Evolutionary conservation across 2,329 filamentous ascomycete genomes (phyloP).

Genomic region (Pseudohalonectria lignicola): DNA sequence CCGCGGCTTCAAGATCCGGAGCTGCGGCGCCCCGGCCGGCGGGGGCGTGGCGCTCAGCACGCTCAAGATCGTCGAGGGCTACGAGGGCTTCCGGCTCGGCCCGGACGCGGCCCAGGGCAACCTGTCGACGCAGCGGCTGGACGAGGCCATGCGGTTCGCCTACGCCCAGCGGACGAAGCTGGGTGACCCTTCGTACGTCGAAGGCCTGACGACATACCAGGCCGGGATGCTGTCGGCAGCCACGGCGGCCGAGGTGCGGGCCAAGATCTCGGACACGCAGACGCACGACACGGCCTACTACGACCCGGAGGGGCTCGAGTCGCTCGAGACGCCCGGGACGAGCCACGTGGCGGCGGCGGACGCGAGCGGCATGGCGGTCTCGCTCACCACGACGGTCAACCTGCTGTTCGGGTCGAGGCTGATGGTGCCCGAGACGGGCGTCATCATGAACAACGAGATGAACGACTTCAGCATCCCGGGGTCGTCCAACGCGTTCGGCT

Average conservation of each 20-base stretch:
- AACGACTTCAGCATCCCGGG: slow-evolving; percentile 72
- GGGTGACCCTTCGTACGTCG: slow-evolving; percentile 65
- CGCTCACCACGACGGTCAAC: slow-evolving; percentile 74
- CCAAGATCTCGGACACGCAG: slow-evolving; percentile 28
- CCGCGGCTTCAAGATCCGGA: slow-evolving; percentile 58
- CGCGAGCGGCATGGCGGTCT: slow-evolving; percentile 58
- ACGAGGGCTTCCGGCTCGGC: slow-evolving; percentile 41
- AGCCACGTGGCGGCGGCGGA: slow-evolving; percentile 60
- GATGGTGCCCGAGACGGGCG: slow-evolving; percentile 70
- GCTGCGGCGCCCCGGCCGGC: slow-evolving; percentile 59
- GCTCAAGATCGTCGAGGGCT: slow-evolving; percentile 66
- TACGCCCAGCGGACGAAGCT: slow-evolving; percentile 65
- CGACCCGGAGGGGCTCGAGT: slow-evolving; percentile 32
- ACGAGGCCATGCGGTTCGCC: slow-evolving; percentile 74
- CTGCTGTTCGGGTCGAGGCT: slow-evolving; percentile 66
- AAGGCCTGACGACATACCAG: slow-evolving; percentile 44
- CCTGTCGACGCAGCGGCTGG: slow-evolving; percentile 65
- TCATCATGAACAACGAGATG: slow-evolving; percentile 58
- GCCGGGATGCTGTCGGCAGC: slow-evolving; percentile 52
- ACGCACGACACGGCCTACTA: slow-evolving; percentile 30
- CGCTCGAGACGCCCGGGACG: slow-evolving; percentile 53
- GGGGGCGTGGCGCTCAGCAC: slow-evolving; percentile 62
- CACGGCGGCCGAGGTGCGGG: slow-evolving; percentile 39
- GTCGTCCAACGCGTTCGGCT: slow-evolving; percentile 64
- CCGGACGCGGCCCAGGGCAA: slow-evolving; percentile 37